Base-by-base conservation (phyloP, 495 filamentous ascomycete species). In the Delitschia confertaspora region DNA sequence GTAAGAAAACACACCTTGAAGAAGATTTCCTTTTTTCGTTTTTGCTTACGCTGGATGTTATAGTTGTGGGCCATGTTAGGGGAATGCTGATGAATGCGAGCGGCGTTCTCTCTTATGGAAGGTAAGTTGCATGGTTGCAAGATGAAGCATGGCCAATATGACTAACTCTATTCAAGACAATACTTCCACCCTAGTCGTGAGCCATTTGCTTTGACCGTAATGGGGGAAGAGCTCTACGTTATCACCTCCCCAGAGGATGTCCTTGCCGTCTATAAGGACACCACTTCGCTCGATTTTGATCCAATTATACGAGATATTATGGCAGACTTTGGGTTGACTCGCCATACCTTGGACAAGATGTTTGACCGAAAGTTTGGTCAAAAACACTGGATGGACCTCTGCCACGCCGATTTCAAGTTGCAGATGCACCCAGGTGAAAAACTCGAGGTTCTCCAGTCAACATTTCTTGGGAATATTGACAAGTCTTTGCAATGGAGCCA, bases 191-290 rank as follows among this genome's bases (percentile, higher is more conserved):
- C 19, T 36, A 9, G 2, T 7, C 23, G 42, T 22, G 31, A 45
- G 7, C 55, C 55, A 3, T 60, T 57, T 29, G 25, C 38, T 3
- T 9, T 60, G 23, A 60, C 49, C 9, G 14, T 60, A 9, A 21
- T 29, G n/a, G 57, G 57, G 10, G 26, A 47, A 30, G 20, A 21
- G 16, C 10, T 58, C 8, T 58, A 60, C 29, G 40, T 60, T 23
- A 33, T 58, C 27, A 53, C 52, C 6, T 38, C 48, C 11, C 51
- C 57, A 13, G 18, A 19, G 19, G 57, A 58, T 41, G 43, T 58
- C 16, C 21, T 36, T 17, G 38, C 23, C 11, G 44, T 56, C 11
- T 49, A 49, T 39, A 58, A 51, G 33, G 29, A 58, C 11, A 41
- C 38, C 8, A 35, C 22, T 24, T 26, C 43, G 7, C 38, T 59